These are phyloP conservation scores for Metschnikowia amazonensis DNA, from an alignment of 805 yeast species.

Conservation along the genomic window DNA sequence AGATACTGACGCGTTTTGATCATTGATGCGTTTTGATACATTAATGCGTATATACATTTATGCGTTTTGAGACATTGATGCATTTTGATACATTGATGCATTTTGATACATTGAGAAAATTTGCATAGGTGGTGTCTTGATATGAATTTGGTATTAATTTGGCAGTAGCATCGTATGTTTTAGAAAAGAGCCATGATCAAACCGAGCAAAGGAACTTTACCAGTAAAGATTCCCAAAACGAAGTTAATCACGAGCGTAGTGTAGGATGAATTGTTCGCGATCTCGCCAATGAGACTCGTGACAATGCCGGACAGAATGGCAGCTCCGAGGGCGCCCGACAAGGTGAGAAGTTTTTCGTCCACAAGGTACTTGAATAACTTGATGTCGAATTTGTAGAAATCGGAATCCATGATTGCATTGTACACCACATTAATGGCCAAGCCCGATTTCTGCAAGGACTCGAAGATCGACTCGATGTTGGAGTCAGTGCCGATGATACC, in stretches of 20 bases:
- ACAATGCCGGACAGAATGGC: constrained; percentile 15
- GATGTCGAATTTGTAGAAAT: constrained; percentile 19
- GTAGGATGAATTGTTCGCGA: constrained; percentile 14
- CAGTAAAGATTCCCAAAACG: constrained; percentile 13
- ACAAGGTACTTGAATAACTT: constrained; percentile 17
- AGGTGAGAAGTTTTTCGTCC: constrained; percentile 13
- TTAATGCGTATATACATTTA: too few species aligned
- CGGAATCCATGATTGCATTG: constrained; percentile 16
- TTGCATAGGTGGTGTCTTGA: too few species aligned
- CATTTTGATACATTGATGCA: too few species aligned
- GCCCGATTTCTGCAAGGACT: constrained; percentile 23
- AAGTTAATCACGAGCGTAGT: constrained; percentile 13
- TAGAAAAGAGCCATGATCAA: constrained; percentile 11
- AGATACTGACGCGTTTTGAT: too few species aligned
- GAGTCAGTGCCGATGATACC: constrained; percentile 18
- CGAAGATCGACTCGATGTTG: constrained; percentile 19
- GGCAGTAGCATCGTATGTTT: not conserved
- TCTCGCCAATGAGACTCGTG: constrained; percentile 9
- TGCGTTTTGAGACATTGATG: too few species aligned
- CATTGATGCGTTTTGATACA: too few species aligned
- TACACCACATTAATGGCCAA: constrained; percentile 20
- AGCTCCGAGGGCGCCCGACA: constrained; percentile 12
- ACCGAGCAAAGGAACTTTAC: constrained; percentile 11
- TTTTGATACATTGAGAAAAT: too few species aligned
- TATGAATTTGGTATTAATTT: too few species aligned